Conservation (phyloP, 1,139 yeast genomes). For the Eremothecium coryli region DNA sequence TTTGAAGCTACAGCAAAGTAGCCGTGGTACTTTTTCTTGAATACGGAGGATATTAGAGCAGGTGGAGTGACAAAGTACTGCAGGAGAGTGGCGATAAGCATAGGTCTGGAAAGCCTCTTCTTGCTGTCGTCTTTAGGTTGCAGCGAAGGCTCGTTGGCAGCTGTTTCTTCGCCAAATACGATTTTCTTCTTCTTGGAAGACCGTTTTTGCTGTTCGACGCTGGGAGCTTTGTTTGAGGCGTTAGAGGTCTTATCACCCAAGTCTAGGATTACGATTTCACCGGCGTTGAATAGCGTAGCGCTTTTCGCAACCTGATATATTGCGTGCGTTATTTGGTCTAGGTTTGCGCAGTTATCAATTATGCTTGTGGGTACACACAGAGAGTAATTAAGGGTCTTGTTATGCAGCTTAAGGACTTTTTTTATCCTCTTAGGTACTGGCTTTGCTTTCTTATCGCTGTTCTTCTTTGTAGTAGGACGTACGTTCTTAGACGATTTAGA, state of each 20-base stretch:
- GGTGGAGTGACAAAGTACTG: constrained; percentile 86
- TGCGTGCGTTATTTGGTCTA: constrained; percentile 63
- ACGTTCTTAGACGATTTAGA: constrained; percentile 4
- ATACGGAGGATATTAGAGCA: constrained; percentile 58
- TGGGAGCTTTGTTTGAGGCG: constrained; percentile 8
- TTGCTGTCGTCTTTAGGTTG: constrained; percentile 20
- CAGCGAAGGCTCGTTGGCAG: constrained; percentile 18
- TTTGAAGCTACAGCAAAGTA: constrained; percentile 59
- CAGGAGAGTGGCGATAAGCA: constrained; percentile 58
- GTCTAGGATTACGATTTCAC: constrained; percentile 64
- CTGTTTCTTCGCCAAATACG: constrained; percentile 8
- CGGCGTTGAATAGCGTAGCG: constrained; percentile 57
- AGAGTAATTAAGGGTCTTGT: constrained; percentile 33
- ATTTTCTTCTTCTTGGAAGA: constrained; percentile 7
- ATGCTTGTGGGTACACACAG: constrained; percentile 60
- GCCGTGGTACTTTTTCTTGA: constrained; percentile 37
- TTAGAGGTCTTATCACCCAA: constrained; percentile 17
- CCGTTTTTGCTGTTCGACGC: constrained; percentile 8
- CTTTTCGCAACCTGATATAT: constrained; percentile 75
- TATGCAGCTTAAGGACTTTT: constrained; percentile 19
- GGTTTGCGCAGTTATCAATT: constrained; percentile 49
- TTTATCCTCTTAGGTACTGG: constrained; percentile 10
- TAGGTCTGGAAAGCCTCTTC: constrained; percentile 32
- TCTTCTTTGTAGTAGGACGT: constrained; percentile 4
- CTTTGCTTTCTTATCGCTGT: constrained; percentile 5